Base-by-base conservation (phyloP, 1,284 basidiomycete species). In the Vanrija pseudolonga region DNA sequence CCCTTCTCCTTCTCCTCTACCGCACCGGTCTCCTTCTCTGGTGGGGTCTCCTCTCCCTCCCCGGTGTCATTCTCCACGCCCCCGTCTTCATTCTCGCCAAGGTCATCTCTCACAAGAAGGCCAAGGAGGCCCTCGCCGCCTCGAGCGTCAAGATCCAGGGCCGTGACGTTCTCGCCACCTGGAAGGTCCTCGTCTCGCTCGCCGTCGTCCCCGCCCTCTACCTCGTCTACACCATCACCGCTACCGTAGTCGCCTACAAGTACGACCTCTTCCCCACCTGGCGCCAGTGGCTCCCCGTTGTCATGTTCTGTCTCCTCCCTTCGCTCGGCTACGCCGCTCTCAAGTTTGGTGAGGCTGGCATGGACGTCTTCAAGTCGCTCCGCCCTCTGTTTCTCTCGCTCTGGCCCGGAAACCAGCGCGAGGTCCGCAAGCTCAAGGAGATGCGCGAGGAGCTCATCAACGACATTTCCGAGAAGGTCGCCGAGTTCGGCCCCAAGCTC, bases 341-440 rank as follows among this genome's bases (percentile, higher is more conserved):
- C 60, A 98, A 98, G 76, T 98, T 98, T 71, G 95, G 95, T 45
- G 96, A 99, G 76, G 96, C 95, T 18, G 96, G 96, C 37, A 88
- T 98, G 84, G 96, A 99, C 71, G 93, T 99, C 36, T 82, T 96
- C 62, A 99, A 98, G 91, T 95, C 93, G 23, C 80, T 99, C 18
- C 85, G 90, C 37, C 96, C 96, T 12, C 82, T 99, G 52, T 81
- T 98, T 65, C 82, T 98, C 56, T 89, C 92, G 19, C 80, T 98
- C 37, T 81, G 93, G 58, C 95, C 96, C 6, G 92, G 93, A 36
- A 93, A 96, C 73, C 89, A 94, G 69, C 83, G 84, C 47, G 88
- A 88, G 41, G 83, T 98, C 9, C 82, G 89, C 60, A 84, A 84
- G 63, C 79, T 98, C 43, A 90, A 91, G 71, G 79, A 82, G 19